Base-by-base conservation (phyloP, 495 filamentous ascomycete genomes). In the Xylaria sp. region DNA sequence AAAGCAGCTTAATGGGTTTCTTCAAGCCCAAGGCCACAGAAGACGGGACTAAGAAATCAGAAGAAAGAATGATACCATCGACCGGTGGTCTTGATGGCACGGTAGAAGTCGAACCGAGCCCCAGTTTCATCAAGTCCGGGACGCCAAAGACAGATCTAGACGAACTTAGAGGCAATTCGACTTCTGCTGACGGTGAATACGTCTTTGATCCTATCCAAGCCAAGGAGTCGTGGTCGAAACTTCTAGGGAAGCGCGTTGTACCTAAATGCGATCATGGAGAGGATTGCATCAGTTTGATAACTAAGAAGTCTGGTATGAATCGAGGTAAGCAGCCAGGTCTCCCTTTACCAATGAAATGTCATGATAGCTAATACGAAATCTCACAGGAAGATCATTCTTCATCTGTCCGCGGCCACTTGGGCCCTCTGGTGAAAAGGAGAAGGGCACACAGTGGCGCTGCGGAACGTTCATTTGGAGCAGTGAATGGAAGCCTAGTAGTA, bases 211-310 rank as follows among this genome's bases (percentile, higher is more conserved):
- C 91, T 3, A 88, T 94, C 48, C 85, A 85, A 61, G 86, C 88
- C 66, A 97, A 94, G 76, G 91, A 94, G 74, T 92, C 93, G 31
- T 98, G 96, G 96, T 86, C 87, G 1, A 94, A 92, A 77, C 84
- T 99, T 1, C 92, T 99, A 63, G 88, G 90, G 17, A 94, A 93
- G 76, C 89, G 90, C 64, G 80, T 84, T 1, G 82, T 89, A 3
- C 96, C 96, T 2, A 85, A 84, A 63, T 99, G 96, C 78, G 94
- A 97, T 40, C 96, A 99, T 77, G 84, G 88, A 64, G 96, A 99
- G 67, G 91, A 93, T 19, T 98, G 96, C 78, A 90, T 93, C 63
- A 92, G 84, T 62, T 73, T 94, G 41, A 86, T 89, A 9, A 97
- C 94, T 8, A 97, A 93, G 82, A 99, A 98, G 75, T 85, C 90